Base-by-base conservation (phyloP, 2,329 filamentous ascomycete genomes). In the Fusarium irregulare region DNA sequence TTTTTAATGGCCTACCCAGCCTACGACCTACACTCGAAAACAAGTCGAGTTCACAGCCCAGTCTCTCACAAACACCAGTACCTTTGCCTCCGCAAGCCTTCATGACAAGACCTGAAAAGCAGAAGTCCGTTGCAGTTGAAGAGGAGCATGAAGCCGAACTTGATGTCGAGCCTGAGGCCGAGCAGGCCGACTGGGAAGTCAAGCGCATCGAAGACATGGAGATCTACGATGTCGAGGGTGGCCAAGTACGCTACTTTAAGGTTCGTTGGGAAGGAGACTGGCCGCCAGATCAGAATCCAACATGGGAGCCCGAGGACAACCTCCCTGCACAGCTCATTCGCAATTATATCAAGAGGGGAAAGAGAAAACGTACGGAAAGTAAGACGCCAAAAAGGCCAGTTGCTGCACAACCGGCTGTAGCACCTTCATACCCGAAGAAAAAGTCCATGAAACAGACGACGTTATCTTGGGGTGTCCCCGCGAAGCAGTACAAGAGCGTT, bases 261-360 rank as follows among this genome's bases (percentile, higher is more conserved):
- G 86, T 89, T 2, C 82, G 83, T 9, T 89, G 87, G 87, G 83
- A 82, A 46, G 87, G 87, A 10, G 76, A 87, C 61, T 89, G 87
- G 87, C 85, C 87, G 0, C 76, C 81, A 0, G 84, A 83, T 11
- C 82, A 88, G 72, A 88, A 89, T 57, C 85, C 86, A 0, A 85
- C 86, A 0, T 89, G 87, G 87, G 87, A 89, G 71, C 87, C 86
- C 0, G 82, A 84, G 66, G 81, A 81, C 6, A 87, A 88, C 55
- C 81, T 89, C 4, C 76, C 84, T 0, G 59, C 73, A 0, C 61
- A 61, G 0, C 72, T 88, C 41, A 77, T 87, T 3, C 77, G 75
- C 9, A 77, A 76, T 4, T 89, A 84, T 60, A 61, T 77, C 11
- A 81, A 79, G 50, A 69, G 55, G 14, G 18, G 48, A 0, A 37